Evolutionary conservation across 768 basidiomycete genomes (phyloP).

Genomic region (Rhizopogon roseolus): DNA sequence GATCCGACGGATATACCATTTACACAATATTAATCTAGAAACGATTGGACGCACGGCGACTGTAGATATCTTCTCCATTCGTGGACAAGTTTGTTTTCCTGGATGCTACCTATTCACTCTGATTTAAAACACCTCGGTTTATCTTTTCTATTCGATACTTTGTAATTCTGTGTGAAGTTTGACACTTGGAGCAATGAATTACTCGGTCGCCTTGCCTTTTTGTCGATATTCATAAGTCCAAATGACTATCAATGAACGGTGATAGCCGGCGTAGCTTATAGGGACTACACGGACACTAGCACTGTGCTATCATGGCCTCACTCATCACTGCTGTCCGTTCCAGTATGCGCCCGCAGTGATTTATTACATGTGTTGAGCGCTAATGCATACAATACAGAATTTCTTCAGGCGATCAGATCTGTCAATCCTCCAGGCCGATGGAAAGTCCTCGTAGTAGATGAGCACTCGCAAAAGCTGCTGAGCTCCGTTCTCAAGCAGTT

Average conservation of each 20-base stretch:
- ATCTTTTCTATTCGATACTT: conserved; percentile 4
- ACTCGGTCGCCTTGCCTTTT: neutral
- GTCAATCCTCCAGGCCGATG: conserved; percentile 84
- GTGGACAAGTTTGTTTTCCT: conserved; percentile 11
- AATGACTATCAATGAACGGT: neutral
- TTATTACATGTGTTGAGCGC: neutral
- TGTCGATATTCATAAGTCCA: neutral
- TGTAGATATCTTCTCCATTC: conserved; percentile 15
- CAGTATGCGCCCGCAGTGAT: conserved; percentile 29
- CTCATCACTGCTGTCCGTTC: conserved; percentile 41
- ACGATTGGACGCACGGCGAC: conserved; percentile 7
- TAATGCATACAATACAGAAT: conserved; percentile 44
- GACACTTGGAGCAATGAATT: neutral
- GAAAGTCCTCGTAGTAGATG: conserved; percentile 98
- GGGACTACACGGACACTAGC: neutral
- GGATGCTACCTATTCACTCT: conserved; percentile 5
- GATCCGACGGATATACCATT: conserved; percentile 7
- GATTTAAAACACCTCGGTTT: conserved; percentile 2
- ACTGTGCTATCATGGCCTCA: conserved; percentile 38
- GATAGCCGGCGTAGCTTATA: conserved; percentile 10
- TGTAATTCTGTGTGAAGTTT: neutral
- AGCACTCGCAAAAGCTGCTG: conserved; percentile 80
- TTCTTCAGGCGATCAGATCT: conserved; percentile 82
- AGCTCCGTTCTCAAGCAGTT: conserved; percentile 86
- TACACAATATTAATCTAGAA: conserved; percentile 18